Conservation (phyloP, 805 yeast species). For the Zygotorulaspora sp. region DNA sequence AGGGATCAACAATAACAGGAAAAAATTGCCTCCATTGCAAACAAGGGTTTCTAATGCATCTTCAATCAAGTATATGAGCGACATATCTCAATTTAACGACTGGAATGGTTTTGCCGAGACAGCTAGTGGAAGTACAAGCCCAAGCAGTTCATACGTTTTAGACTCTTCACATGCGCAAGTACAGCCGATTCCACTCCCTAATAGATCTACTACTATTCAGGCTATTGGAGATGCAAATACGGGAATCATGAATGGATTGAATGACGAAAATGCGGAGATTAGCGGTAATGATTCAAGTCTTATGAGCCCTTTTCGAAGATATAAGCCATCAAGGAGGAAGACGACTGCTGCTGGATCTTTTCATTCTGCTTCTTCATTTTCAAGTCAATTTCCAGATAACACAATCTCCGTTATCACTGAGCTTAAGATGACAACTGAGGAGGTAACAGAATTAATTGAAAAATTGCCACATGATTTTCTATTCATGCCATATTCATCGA, state of each 20-base stretch:
- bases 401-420: constrained; percentile 16
- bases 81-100: constrained; percentile 11
- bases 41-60: constrained; percentile 4
- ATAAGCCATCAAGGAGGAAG: constrained; percentile 9
- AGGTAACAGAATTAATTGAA: constrained; percentile 31
- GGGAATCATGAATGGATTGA: not conserved
- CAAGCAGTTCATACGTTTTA: constrained; percentile 21
- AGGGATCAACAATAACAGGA: not conserved
- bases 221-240: not conserved
- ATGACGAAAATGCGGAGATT: not conserved
- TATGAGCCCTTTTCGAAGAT: constrained; percentile 3
- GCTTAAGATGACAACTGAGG: constrained; percentile 24
- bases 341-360: constrained; percentile 14
- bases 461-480: constrained; percentile 49
- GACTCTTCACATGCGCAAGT: constrained; percentile 35
- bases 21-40: not conserved
- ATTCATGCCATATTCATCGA: constrained; percentile 56
- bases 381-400: constrained; percentile 15
- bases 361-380: constrained; percentile 19
- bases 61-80: constrained; percentile 2
- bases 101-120: constrained; percentile 10
- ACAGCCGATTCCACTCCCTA: constrained; percentile 37
- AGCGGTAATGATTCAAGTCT: constrained; percentile 1
- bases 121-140: constrained; percentile 9
- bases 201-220: constrained; percentile 9